Evolutionary conservation across 495 filamentous ascomycete genomes (phyloP).

Genomic region (Aspergillus olivimuriae): DNA sequence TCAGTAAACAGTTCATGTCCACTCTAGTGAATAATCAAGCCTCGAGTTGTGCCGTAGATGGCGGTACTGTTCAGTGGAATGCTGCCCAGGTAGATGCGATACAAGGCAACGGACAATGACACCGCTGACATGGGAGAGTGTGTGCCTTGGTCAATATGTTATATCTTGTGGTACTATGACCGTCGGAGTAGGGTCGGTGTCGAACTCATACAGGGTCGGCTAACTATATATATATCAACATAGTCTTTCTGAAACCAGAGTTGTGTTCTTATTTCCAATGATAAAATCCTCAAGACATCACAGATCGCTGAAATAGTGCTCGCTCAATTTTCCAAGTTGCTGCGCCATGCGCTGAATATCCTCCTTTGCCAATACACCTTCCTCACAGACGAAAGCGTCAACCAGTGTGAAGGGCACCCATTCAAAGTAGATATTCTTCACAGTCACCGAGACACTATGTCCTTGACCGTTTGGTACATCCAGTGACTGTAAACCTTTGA

Average conservation of each 20-base stretch:
- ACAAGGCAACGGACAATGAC: too few relatives aligned
- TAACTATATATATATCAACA: neutral
- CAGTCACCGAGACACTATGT: conserved; percentile 24
- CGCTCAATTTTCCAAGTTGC: conserved; percentile 20
- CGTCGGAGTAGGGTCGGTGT: too few relatives aligned
- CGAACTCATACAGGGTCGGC: too few relatives aligned
- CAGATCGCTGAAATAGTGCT: conserved; percentile 30
- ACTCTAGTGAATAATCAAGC: too few relatives aligned
- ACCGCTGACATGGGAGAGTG: too few relatives aligned
- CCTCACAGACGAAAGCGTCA: conserved; percentile 52
- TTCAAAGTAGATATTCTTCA: conserved; percentile 61
- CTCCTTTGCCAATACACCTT: conserved; percentile 25
- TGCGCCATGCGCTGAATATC: conserved; percentile 26
- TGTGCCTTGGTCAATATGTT: too few relatives aligned
- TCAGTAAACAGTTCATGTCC: too few relatives aligned
- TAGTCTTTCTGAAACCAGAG: neutral
- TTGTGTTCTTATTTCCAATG: neutral
- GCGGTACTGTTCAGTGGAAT: too few relatives aligned
- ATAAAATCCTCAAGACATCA: conserved; percentile 1
- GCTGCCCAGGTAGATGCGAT: too few relatives aligned
- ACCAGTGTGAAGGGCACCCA: conserved; percentile 51
- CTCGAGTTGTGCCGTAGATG: too few relatives aligned
- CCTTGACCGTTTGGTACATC: conserved; percentile 7
- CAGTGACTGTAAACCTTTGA: conserved; percentile 19
- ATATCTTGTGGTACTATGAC: too few relatives aligned